These are phyloP conservation scores for Warburgia ugandensis DNA, from an alignment of 164 flowering plant species.

Conservation along the genomic window DNA sequence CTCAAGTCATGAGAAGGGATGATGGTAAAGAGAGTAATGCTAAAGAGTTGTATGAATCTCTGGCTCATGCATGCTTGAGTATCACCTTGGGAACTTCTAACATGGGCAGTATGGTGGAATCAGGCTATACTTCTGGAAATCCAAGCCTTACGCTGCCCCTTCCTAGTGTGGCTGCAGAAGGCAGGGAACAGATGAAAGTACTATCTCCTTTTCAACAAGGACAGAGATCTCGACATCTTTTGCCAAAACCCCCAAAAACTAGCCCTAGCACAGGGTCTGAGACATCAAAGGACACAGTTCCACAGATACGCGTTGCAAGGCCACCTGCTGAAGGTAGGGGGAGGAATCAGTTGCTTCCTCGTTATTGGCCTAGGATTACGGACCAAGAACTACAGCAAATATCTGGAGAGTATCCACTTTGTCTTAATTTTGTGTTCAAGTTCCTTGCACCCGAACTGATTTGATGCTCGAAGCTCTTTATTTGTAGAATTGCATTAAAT, in stretches of 20 bases:
- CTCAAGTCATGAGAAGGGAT: slow-evolving; percentile 31
- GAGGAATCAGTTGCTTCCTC: slow-evolving; percentile 85
- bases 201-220: slow-evolving; percentile 43
- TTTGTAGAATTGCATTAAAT: background rate
- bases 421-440: background rate
- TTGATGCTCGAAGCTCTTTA: background rate
- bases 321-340: slow-evolving; percentile 96
- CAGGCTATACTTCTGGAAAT: slow-evolving; percentile 21
- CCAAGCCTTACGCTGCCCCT: slow-evolving; percentile 16
- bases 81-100: slow-evolving; percentile 36
- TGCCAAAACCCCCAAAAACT: slow-evolving; percentile 54
- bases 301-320: slow-evolving; percentile 69
- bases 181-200: slow-evolving; percentile 32
- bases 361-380: slow-evolving; percentile 96
- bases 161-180: slow-evolving; percentile 29
- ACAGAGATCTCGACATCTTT: slow-evolving; percentile 51
- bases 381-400: slow-evolving; percentile 86
- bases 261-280: slow-evolving; percentile 34
- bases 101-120: slow-evolving; percentile 3
- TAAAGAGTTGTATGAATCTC: slow-evolving; percentile 29
- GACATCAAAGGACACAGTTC: slow-evolving; percentile 28
- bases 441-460: background rate
- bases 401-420: slow-evolving; percentile 94
- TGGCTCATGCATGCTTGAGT: slow-evolving; percentile 50
- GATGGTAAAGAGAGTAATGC: slow-evolving; percentile 18